These are phyloP conservation scores for Suillus brevipes DNA, from an alignment of 768 basidiomycete genomes.

Conservation along the genomic window DNA sequence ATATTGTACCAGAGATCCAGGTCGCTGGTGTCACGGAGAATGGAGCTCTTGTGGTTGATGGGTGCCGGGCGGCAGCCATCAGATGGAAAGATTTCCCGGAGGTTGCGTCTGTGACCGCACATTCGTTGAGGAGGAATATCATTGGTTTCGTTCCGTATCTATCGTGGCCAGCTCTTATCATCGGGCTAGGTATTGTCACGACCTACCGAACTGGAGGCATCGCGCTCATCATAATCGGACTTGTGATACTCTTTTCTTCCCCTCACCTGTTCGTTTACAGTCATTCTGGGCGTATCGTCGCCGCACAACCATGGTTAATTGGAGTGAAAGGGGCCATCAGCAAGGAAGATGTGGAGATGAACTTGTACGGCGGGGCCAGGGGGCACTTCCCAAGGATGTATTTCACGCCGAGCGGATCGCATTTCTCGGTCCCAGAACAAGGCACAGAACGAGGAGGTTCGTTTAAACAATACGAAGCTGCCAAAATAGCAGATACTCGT, in stretches of 20 bases:
- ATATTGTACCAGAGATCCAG: constrained; percentile 19
- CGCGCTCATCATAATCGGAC: constrained; percentile 1
- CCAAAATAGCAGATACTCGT: constrained; percentile 7
- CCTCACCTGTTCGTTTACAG: constrained; percentile 15
- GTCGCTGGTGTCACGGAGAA: constrained; percentile 19
- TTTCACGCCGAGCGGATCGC: constrained; percentile 19
- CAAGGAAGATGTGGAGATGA: constrained; percentile 6
- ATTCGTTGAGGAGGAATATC: constrained; percentile 13
- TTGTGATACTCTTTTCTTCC: constrained; percentile 3
- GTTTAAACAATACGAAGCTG: neutral
- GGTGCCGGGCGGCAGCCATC: constrained; percentile 19
- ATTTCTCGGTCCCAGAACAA: constrained; percentile 10
- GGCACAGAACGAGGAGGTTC: constrained; percentile 16
- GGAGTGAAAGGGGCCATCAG: constrained; percentile 22
- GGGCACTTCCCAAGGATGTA: constrained; percentile 11
- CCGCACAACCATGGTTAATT: constrained; percentile 21
- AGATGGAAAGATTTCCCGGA: constrained; percentile 23
- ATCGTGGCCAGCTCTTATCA: constrained; percentile 11
- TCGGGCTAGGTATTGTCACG: neutral
- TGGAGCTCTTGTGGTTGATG: constrained; percentile 21
- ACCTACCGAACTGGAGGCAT: neutral
- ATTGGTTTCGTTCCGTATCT: constrained; percentile 12
- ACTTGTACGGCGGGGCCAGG: constrained; percentile 18
- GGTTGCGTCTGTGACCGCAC: constrained; percentile 11
- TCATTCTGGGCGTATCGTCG: constrained; percentile 18